Evolutionary conservation across 2,329 filamentous ascomycete species (phyloP).

Genomic region (Berkeleyomyces rouxiae): DNA sequence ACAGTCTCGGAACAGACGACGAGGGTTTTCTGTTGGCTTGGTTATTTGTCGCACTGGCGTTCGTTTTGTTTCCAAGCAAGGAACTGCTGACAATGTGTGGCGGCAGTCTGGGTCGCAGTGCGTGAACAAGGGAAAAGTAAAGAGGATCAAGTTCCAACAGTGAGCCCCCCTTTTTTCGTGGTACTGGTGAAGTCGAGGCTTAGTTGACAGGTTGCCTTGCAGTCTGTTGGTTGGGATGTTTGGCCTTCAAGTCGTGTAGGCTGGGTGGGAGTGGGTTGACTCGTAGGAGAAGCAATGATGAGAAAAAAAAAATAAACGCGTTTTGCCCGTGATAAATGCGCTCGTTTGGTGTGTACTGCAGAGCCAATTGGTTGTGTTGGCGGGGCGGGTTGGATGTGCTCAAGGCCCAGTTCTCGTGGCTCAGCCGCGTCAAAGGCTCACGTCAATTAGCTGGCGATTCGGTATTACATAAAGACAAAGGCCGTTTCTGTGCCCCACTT

Average conservation of each 20-base stretch:
- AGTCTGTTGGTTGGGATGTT: not conserved
- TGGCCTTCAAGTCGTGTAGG: not conserved
- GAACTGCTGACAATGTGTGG: not conserved
- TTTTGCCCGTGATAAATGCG: not conserved
- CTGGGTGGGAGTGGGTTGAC: not conserved
- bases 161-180: not conserved
- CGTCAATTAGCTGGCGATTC: too few relatives aligned
- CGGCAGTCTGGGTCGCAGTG: not conserved
- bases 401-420: not conserved
- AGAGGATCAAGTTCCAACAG: not conserved
- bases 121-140: too few relatives aligned
- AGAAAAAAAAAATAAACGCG: not conserved
- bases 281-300: not conserved
- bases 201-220: conserved; percentile 2
- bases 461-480: not conserved
- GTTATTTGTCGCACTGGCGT: not conserved
- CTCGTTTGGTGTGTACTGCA: not conserved
- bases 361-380: not conserved
- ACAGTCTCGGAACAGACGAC: not conserved
- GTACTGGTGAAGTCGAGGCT: not conserved
- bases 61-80: not conserved
- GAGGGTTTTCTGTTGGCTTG: not conserved
- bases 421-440: not conserved
- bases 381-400: not conserved
- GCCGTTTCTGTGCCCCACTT: not conserved